These are phyloP conservation scores for Phaeolepiota aurea DNA, from an alignment of 768 basidiomycete species.

Conservation along the genomic window DNA sequence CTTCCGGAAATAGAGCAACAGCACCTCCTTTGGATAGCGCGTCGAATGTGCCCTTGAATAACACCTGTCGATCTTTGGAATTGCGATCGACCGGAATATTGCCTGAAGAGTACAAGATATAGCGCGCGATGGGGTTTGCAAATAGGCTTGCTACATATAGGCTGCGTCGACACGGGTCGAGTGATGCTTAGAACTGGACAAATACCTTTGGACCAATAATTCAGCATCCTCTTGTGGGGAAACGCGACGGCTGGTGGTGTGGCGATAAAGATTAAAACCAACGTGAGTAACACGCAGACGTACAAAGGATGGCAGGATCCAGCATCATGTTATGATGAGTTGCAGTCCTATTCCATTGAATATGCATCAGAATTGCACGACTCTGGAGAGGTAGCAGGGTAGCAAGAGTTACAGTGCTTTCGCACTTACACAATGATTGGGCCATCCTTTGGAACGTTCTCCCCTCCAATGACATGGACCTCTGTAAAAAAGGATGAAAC, in stretches of 20 bases:
- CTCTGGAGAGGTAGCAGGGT: background rate
- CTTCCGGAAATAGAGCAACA: conserved; percentile 92
- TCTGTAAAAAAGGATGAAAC: conserved; percentile 85
- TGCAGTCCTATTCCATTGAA: conserved; percentile 48
- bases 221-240: conserved; percentile 72
- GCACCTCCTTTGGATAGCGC: conserved; percentile 71
- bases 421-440: conserved; percentile 88
- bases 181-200: background rate
- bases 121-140: conserved; percentile 62
- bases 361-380: background rate
- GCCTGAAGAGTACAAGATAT: conserved; percentile 81
- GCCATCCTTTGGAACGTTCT: conserved; percentile 81
- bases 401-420: background rate
- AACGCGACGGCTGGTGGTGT: conserved; percentile 61
- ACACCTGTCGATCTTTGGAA: conserved; percentile 80
- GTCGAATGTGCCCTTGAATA: conserved; percentile 88
- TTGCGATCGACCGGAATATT: conserved; percentile 97
- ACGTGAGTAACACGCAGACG: no score
- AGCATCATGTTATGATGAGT: conserved; percentile 84
- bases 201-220: conserved; percentile 91
- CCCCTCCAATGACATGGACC: conserved; percentile 77
- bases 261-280: conserved; percentile 8
- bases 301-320: conserved; percentile 50
- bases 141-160: conserved; percentile 62
- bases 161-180: conserved; percentile 3